Conservation (phyloP, 192 early-diverging fungal genomes). For the Umbelopsis vinacea region DNA sequence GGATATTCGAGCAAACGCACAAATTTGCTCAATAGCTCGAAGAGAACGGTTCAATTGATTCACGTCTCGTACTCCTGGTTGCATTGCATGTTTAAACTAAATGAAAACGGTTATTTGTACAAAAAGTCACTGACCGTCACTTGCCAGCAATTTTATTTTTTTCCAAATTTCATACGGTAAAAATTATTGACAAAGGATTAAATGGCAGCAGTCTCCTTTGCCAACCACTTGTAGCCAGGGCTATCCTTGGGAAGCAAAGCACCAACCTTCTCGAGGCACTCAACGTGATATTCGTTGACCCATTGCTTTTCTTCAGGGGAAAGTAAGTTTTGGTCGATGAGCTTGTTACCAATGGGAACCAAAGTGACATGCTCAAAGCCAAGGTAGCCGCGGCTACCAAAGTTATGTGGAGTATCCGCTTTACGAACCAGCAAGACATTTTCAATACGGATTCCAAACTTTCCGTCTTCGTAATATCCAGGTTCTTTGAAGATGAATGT, state of each 20-base stretch:
- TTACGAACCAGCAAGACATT: constrained; percentile 86
- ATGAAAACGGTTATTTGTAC: not conserved
- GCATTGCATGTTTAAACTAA: constrained; percentile 3
- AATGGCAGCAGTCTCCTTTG: constrained; percentile 76
- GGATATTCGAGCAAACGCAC: not conserved
- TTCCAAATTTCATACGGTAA: not conserved
- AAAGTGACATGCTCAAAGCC: constrained; percentile 94
- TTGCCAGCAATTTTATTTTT: constrained; percentile 2
- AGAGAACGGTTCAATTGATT: not conserved
- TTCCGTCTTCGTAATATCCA: constrained; percentile 96
- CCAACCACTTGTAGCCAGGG: constrained; percentile 79
- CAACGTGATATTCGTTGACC: constrained; percentile 86
- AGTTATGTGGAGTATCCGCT: constrained; percentile 77
- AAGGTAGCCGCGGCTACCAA: constrained; percentile 80
- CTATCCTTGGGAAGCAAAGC: constrained; percentile 74
- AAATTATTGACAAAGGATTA: constrained; percentile 40
- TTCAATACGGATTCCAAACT: constrained; percentile 98
- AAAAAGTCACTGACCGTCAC: not conserved
- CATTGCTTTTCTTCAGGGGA: constrained; percentile 78
- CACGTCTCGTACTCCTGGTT: not conserved
- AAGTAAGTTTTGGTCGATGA: constrained; percentile 76
- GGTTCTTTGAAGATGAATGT: constrained; percentile 61
- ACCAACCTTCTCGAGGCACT: constrained; percentile 78
- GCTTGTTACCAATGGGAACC: constrained; percentile 85
- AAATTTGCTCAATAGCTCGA: constrained; percentile 10